These are phyloP conservation scores for Zymoseptoria crescenta DNA, from an alignment of 2,329 filamentous ascomycete species.

Conservation along the genomic window DNA sequence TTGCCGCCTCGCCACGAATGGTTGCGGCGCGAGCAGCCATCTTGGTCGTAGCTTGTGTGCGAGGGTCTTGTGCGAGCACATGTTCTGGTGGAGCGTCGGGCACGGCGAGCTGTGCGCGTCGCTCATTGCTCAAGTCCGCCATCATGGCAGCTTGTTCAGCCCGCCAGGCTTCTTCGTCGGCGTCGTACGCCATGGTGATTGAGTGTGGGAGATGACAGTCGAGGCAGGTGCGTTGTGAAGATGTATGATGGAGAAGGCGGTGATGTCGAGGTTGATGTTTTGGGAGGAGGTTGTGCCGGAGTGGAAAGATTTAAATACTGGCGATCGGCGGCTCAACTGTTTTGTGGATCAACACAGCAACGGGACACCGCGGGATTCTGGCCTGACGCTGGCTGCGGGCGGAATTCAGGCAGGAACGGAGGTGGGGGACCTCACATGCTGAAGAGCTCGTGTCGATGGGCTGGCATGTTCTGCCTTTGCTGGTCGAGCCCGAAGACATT, in stretches of 20 bases:
- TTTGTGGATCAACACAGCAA: neutral
- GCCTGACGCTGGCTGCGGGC: no score
- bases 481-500: no score
- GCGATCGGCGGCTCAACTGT: neutral
- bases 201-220: neutral
- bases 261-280: neutral
- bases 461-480: no score
- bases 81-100: neutral
- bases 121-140: neutral
- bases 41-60: neutral
- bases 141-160: neutral
- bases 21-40: neutral
- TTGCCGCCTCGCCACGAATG: neutral
- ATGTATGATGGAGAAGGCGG: neutral
- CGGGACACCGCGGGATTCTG: neutral
- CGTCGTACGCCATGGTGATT: neutral
- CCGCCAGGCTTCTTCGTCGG: neutral
- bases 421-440: neutral
- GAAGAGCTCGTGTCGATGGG: neutral
- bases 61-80: neutral
- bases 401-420: neutral
- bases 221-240: neutral
- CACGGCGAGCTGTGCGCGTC: neutral
- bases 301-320: neutral
- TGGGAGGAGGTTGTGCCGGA: neutral